Conservation (phyloP, 306 rosid species). For the Fragaria iinumae region DNA sequence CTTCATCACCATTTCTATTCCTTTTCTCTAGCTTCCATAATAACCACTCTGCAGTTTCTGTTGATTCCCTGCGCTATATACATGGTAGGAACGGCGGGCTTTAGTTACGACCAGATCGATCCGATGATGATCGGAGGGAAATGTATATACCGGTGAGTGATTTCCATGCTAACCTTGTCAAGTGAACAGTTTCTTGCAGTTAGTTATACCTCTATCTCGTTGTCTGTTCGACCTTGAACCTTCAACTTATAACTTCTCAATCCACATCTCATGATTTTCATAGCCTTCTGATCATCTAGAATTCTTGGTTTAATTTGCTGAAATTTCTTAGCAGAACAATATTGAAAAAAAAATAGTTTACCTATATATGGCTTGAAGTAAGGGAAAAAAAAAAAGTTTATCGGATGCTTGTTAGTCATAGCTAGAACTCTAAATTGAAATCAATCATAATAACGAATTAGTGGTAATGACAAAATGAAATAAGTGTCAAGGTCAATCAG, state of each 20-base stretch:
- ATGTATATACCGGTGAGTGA: constrained; percentile 3
- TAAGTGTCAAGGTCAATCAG: constrained; percentile 18
- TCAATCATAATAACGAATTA: neutral
- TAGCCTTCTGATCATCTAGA: neutral
- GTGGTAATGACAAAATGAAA: neutral
- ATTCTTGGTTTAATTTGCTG: neutral
- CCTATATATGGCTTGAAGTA: neutral
- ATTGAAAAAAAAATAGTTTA: no score
- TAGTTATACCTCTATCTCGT: constrained; percentile 33
- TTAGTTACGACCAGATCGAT: neutral
- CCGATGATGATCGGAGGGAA: neutral
- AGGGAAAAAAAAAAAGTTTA: neutral
- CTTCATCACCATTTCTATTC: neutral
- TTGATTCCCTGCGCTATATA: neutral
- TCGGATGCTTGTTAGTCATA: neutral
- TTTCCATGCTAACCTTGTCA: constrained; percentile 36
- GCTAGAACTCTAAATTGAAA: neutral
- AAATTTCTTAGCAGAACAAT: neutral
- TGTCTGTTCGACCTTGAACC: constrained; percentile 47
- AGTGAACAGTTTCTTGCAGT: constrained; percentile 23
- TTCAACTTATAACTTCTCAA: neutral
- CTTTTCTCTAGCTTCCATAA: neutral
- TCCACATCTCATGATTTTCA: neutral
- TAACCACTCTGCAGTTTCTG: neutral
- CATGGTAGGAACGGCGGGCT: neutral